Conservation (phyloP, 257 asterid genomes). For the Leonotis leonurus region DNA sequence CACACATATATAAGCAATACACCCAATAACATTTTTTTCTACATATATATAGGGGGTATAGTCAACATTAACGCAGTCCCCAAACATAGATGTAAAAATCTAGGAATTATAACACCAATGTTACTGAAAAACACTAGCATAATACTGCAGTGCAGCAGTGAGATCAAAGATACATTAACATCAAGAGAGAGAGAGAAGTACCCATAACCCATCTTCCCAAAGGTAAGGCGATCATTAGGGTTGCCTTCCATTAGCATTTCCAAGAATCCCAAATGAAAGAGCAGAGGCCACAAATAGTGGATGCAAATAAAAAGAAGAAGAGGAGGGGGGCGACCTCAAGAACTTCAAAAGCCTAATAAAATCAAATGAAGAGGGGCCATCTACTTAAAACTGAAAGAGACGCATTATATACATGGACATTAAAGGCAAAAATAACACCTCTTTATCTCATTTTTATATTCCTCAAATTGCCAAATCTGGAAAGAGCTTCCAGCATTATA, state of each 20-base stretch:
- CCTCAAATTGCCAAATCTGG: slow-evolving; percentile 27
- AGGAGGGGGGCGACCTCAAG: slow-evolving; percentile 12
- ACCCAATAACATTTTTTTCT: too few relatives aligned
- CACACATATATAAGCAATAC: too few relatives aligned
- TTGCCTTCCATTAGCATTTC: slow-evolving; percentile 66
- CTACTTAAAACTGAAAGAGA: slow-evolving; percentile 28
- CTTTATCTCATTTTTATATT: neutral
- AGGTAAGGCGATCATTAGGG: slow-evolving; percentile 74
- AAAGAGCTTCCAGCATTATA: slow-evolving; percentile 15
- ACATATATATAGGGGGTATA: neutral
- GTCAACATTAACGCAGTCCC: neutral
- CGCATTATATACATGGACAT: slow-evolving; percentile 9
- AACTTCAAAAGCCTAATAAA: slow-evolving; percentile 20
- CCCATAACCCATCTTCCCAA: slow-evolving; percentile 99
- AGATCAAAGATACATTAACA: neutral
- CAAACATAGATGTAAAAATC: neutral
- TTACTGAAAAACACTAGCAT: neutral
- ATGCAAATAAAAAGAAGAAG: slow-evolving; percentile 17
- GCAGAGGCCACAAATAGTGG: slow-evolving; percentile 6
- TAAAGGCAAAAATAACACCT: slow-evolving; percentile 13
- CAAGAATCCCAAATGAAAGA: slow-evolving; percentile 17
- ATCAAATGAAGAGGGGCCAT: slow-evolving; percentile 25
- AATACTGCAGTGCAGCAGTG: neutral
- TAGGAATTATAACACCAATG: neutral
- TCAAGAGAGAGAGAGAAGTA: slow-evolving; percentile 17